Base-by-base conservation (phyloP, 306 rosid genomes). In the Luffa acutangula region DNA sequence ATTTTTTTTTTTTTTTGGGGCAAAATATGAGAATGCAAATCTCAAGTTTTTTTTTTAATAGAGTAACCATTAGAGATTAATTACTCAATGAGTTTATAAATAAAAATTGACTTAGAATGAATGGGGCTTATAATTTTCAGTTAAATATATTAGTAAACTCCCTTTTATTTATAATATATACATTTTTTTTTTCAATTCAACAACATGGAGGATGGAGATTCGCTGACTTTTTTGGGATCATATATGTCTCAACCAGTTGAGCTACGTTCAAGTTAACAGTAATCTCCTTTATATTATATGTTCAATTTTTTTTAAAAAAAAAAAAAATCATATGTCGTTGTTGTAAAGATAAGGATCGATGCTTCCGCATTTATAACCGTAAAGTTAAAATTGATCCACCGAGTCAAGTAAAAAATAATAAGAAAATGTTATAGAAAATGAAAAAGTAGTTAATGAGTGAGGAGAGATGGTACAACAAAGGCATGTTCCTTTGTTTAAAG, bases 371-470 rank as follows among this genome's bases (percentile, higher is more conserved):
- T 60, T 31, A 60, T 3, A 0, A 2, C 14, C 0, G 41, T 60
- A 60, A 60, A 31, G 41, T 60, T 31, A 31, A 60, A 60, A 60
- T 11, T 31, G 67, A 60, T 60, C 25, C 7, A 25, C 37, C 5
- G 0, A 1, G 2, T 25, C 31, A 25, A 25, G 31, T 25, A 25
- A 25, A 25, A 25, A 25, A 25, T 25, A 25, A 25, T 25, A 25
- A 25, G 31, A 25, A 25, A 25, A 25, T 25, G 31, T 25, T 25
- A 25, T 25, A 25, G 31, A 25, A 25, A 25, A 42, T n/a, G 51
- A 21, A 82, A 42, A 75, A 67, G 70, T 78, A 79, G 51, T 66
- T 67, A 69, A n/a, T 42, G 18, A 69, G 53, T 41, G 9, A 5
- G 75, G 0, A 69, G 74, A n/a, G 51, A 66, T 39, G 3, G 74